These are phyloP conservation scores for Chamaenerion angustifolium DNA, from an alignment of 345 rosid species.

Conservation along the genomic window DNA sequence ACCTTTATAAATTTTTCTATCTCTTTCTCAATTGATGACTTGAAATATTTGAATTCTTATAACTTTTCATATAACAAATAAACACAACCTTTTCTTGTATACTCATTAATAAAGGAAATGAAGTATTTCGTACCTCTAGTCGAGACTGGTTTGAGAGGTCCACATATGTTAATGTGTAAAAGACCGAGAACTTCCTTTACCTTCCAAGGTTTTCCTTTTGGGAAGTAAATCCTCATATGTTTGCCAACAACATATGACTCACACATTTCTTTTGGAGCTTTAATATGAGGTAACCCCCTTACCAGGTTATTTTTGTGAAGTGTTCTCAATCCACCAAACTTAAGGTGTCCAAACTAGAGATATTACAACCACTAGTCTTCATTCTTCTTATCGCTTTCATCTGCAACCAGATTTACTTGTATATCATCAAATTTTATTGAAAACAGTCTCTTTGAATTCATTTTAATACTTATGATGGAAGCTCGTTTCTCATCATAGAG, in stretches of 20 bases:
- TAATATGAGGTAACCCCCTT: neutral
- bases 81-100: no score
- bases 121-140: no score
- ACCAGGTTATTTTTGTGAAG: slow-evolving; percentile 4
- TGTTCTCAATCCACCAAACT: neutral
- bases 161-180: neutral
- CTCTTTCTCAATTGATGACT: neutral
- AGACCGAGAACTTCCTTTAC: neutral
- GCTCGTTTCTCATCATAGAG: neutral
- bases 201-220: neutral
- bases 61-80: neutral
- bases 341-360: slow-evolving; percentile 3
- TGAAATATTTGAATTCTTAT: neutral
- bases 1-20: neutral
- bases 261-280: neutral
- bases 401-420: neutral
- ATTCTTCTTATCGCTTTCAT: neutral
- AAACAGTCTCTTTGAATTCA: slow-evolving; percentile 3
- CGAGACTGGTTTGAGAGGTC: no score
- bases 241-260: neutral
- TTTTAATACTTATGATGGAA: neutral
- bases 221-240: neutral
- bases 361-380: neutral
- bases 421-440: neutral
- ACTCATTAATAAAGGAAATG: no score